Evolutionary conservation across 306 rosid genomes (phyloP).

Genomic region (Trifolium pratense): DNA sequence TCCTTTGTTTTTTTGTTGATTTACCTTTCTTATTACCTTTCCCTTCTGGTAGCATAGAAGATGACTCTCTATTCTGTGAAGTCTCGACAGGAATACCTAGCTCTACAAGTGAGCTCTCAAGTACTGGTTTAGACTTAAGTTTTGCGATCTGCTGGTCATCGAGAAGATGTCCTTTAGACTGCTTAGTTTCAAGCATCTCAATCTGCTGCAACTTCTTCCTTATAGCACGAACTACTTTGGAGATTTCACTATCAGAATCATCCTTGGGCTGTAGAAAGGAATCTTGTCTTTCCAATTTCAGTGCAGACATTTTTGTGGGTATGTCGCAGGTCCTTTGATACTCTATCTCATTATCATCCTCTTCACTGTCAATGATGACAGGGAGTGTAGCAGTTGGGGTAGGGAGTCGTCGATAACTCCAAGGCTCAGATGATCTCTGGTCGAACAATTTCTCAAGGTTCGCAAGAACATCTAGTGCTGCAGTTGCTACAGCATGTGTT

Average conservation of each 20-base stretch:
- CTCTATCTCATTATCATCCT: constrained; percentile 76
- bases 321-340: constrained; percentile 59
- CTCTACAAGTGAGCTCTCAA: constrained; percentile 76
- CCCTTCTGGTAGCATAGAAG: constrained; percentile 59
- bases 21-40: constrained; percentile 68
- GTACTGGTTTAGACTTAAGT: constrained; percentile 67
- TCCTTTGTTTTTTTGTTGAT: constrained; percentile 67
- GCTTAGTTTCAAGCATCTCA: constrained; percentile 94
- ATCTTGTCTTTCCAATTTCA: constrained; percentile 55
- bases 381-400: constrained; percentile 91
- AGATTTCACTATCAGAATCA: constrained; percentile 51
- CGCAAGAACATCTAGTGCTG: constrained; percentile 73
- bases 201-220: constrained; percentile 95
- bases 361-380: constrained; percentile 81
- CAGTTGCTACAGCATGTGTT: constrained; percentile 68
- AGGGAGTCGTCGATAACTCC: constrained; percentile 89
- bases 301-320: constrained; percentile 45
- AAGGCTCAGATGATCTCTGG: constrained; percentile 81
- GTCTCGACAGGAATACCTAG: constrained; percentile 71
- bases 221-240: constrained; percentile 74
- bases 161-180: constrained; percentile 69
- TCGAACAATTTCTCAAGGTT: constrained; percentile 77
- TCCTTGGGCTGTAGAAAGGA: constrained; percentile 75
- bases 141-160: constrained; percentile 92
- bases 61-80: constrained; percentile 48